These are phyloP conservation scores for Periconia digitata DNA, from an alignment of 2,329 filamentous ascomycete species.

Conservation along the genomic window DNA sequence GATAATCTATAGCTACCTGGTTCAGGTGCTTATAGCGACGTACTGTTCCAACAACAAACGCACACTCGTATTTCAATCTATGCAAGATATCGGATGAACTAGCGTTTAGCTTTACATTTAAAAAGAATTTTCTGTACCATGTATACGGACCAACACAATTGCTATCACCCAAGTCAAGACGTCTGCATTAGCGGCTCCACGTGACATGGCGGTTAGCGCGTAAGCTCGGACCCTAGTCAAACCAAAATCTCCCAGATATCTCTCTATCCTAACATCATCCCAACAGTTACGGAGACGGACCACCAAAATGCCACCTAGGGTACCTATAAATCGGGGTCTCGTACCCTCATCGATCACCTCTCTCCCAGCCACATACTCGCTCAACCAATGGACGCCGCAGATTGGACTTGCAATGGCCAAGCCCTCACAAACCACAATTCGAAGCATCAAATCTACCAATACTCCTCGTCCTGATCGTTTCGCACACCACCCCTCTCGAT, in stretches of 20 bases:
- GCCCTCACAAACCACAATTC: slow-evolving; percentile 27
- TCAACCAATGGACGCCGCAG: neutral
- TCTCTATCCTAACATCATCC: slow-evolving; percentile 2
- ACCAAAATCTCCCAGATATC: neutral
- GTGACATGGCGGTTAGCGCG: neutral
- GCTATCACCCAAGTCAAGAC: neutral
- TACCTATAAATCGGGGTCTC: slow-evolving; percentile 37
- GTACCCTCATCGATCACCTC: slow-evolving; percentile 31
- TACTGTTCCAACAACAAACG: no score
- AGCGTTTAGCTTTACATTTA: no score
- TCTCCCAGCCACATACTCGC: slow-evolving; percentile 24
- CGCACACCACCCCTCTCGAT: slow-evolving; percentile 53
- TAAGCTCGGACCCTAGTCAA: neutral
- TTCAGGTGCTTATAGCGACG: no score
- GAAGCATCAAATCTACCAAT: slow-evolving; percentile 59
- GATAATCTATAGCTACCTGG: no score
- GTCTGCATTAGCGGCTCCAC: neutral
- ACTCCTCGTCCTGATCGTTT: slow-evolving; percentile 54
- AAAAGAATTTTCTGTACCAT: no score
- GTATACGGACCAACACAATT: no score
- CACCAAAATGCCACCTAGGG: slow-evolving; percentile 36
- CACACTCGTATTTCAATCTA: no score
- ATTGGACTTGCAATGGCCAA: slow-evolving; percentile 21
- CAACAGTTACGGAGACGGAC: slow-evolving; percentile 6
- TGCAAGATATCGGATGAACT: no score